Conservation (phyloP, 441 rosid species). For the Populus tomentosa region DNA sequence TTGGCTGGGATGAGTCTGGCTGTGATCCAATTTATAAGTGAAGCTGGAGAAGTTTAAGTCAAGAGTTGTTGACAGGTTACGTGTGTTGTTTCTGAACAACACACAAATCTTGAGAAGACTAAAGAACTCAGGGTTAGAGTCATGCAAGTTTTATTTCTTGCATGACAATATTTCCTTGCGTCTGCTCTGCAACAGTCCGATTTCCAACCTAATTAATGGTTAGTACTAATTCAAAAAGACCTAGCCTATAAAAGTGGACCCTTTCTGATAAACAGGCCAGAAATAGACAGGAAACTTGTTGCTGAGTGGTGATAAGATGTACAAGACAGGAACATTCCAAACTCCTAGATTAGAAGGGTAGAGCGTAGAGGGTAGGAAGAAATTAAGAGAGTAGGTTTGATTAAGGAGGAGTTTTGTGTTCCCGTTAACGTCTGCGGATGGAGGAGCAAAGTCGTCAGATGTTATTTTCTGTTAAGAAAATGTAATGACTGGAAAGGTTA, state of each 20-base stretch:
- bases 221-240: neutral
- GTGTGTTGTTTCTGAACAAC: neutral
- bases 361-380: neutral
- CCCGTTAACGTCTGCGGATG: neutral
- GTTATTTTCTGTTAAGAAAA: neutral
- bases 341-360: neutral
- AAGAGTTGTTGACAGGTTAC: slow-evolving; percentile 7
- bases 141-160: slow-evolving; percentile 6
- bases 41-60: neutral
- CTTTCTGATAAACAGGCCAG: neutral
- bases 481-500: neutral
- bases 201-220: slow-evolving; percentile 15
- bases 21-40: neutral
- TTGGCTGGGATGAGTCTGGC: neutral
- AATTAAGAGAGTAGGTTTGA: neutral
- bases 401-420: neutral
- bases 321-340: neutral
- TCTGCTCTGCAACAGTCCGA: neutral
- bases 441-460: neutral
- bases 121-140: neutral
- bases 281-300: neutral
- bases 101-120: neutral
- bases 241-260: neutral
- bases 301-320: neutral
- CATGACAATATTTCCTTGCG: neutral